Conservation (phyloP, 257 asterid genomes). For the Solanum lignicaule region DNA sequence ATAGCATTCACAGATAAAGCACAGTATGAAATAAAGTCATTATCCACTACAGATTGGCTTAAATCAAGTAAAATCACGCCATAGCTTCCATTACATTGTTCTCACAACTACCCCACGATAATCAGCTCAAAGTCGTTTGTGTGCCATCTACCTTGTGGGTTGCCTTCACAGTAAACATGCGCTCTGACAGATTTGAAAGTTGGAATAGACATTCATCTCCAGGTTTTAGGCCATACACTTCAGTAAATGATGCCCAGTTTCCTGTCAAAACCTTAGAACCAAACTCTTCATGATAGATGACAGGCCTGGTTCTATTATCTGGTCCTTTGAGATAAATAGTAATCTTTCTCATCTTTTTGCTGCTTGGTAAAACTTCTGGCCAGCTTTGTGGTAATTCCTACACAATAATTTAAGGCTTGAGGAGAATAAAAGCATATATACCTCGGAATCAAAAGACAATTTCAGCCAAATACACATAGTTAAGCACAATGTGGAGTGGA, state of each 20-base stretch:
- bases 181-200: neutral
- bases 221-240: neutral
- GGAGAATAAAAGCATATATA: neutral
- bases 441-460: neutral
- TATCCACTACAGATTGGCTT: neutral
- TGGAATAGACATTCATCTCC: slow-evolving; percentile 10
- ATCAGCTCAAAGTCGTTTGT: neutral
- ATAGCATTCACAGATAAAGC: neutral
- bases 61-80: neutral
- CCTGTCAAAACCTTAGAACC: neutral
- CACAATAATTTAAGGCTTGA: neutral
- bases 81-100: neutral
- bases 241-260: slow-evolving; percentile 4
- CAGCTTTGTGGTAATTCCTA: slow-evolving; percentile 3
- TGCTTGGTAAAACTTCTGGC: neutral
- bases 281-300: neutral
- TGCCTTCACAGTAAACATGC: neutral
- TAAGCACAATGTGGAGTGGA: neutral
- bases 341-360: neutral
- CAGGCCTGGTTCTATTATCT: neutral
- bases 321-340: slow-evolving; percentile 3
- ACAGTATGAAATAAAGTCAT: neutral
- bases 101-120: neutral
- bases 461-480: neutral
- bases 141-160: neutral